phyloP scores from a whole-genome alignment of 2,329 filamentous ascomycete species.

The Cladorrhinum sp. region DNA sequence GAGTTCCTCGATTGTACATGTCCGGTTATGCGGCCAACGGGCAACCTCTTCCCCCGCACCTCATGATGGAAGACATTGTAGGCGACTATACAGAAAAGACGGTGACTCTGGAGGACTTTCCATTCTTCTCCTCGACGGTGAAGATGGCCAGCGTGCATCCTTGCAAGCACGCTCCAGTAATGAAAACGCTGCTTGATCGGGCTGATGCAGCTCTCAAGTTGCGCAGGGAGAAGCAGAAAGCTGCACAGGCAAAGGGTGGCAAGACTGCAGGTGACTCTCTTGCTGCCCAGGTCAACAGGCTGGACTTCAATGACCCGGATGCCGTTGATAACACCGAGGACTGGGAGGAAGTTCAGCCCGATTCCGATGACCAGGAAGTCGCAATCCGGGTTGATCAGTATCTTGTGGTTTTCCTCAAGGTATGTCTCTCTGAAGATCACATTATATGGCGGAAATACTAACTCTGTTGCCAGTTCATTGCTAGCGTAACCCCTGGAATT shows the following conservation, averaged over 20 bases:
- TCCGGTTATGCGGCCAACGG: constrained; percentile 81
- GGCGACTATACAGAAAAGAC: constrained; percentile 65
- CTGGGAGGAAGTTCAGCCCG: constrained; percentile 64
- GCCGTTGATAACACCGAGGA: constrained; percentile 53
- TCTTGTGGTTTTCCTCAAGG: constrained; percentile 82
- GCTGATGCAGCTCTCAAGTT: constrained; percentile 91
- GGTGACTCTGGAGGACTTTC: constrained; percentile 95
- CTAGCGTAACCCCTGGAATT: constrained; percentile 91
- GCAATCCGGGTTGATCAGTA: constrained; percentile 88
- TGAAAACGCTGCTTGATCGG: constrained; percentile 95
- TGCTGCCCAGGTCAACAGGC: constrained; percentile 72
- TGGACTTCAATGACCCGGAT: constrained; percentile 55
- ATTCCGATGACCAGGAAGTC: constrained; percentile 67
- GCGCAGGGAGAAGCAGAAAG: constrained; percentile 74
- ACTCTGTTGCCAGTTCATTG: constrained; percentile 60
- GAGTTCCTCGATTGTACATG: constrained; percentile 90
- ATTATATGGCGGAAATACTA: background rate
- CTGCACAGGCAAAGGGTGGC: constrained; percentile 48
- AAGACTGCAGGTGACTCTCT: constrained; percentile 74
- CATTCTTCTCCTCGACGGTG: constrained; percentile 84
- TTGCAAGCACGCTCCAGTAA: constrained; percentile 94
- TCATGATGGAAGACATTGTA: constrained; percentile 42
- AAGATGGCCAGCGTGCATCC: constrained; percentile 98
- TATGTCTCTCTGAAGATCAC: constrained; percentile 31
- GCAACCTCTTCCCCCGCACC: constrained; percentile 44